These are phyloP conservation scores for Phytopythium aichiense DNA, from an alignment of 352 stramenopile species.

Conservation along the genomic window DNA sequence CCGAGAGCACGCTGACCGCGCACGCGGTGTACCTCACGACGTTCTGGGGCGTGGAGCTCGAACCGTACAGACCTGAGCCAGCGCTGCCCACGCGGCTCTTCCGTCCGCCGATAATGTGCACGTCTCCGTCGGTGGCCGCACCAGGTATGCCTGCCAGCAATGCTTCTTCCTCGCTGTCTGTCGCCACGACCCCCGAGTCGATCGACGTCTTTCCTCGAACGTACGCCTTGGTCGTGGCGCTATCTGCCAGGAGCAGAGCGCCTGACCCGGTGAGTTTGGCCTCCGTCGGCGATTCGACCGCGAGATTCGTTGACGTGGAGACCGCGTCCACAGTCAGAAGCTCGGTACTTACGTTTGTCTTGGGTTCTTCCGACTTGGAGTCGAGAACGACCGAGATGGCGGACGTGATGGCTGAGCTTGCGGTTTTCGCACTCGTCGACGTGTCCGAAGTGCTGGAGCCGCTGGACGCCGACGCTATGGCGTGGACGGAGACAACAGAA, in stretches of 20 bases:
- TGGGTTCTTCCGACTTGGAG: not conserved
- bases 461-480: not conserved
- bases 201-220: constrained; percentile 22
- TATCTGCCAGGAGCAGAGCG: constrained; percentile 8
- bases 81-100: constrained; percentile 26
- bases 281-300: not conserved
- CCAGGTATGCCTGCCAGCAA: not conserved
- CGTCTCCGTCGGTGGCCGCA: constrained; percentile 1
- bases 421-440: not conserved
- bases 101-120: constrained; percentile 35
- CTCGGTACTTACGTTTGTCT: not conserved
- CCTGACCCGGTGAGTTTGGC: constrained; percentile 4
- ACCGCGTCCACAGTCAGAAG: not conserved
- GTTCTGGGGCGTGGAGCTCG: constrained; percentile 36
- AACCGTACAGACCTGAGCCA: constrained; percentile 25
- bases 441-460: too few relatives aligned
- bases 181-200: not conserved
- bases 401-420: not conserved
- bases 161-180: constrained; percentile 4
- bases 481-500: not conserved
- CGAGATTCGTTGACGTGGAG: not conserved
- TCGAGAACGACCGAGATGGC: not conserved
- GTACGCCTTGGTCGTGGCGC: constrained; percentile 17
- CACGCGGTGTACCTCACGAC: constrained; percentile 32
- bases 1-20: constrained; percentile 38